Evolutionary conservation across 352 stramenopile species (phyloP).

Genomic region (Globisporangium okanoganense): DNA sequence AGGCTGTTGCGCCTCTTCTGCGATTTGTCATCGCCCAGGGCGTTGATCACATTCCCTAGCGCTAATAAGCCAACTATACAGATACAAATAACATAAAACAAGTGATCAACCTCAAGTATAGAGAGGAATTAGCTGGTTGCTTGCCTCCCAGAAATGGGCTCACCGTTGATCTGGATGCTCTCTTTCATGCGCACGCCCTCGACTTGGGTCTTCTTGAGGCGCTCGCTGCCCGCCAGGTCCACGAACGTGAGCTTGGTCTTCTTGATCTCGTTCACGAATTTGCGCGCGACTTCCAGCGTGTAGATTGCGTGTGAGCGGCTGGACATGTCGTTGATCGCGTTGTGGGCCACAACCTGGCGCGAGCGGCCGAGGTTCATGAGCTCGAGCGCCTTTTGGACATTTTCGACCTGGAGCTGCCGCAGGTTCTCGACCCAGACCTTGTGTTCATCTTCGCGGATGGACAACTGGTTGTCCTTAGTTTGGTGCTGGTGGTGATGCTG

Average conservation of each 20-base stretch:
- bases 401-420: conserved; percentile 32
- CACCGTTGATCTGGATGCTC: conserved; percentile 63
- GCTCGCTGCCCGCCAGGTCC: conserved; percentile 53
- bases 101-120: neutral
- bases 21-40: conserved; percentile 35
- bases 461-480: conserved; percentile 19
- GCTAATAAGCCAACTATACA: conserved; percentile 38
- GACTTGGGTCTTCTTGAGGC: conserved; percentile 52
- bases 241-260: conserved; percentile 61
- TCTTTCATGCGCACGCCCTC: conserved; percentile 44
- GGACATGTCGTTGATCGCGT: conserved; percentile 56
- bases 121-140: neutral
- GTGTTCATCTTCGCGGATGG: conserved; percentile 34
- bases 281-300: conserved; percentile 44
- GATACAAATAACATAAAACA: neutral
- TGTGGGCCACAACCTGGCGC: conserved; percentile 33
- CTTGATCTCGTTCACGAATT: conserved; percentile 38
- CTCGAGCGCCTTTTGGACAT: conserved; percentile 36
- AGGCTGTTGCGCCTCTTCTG: conserved; percentile 21
- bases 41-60: conserved; percentile 57
- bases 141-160: neutral
- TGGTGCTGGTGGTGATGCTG: neutral
- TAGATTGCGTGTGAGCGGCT: conserved; percentile 64
- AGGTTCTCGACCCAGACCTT: conserved; percentile 44
- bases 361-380: conserved; percentile 38